These are phyloP conservation scores for Yarrowia divulgata DNA, from an alignment of 805 yeast species.

Conservation along the genomic window DNA sequence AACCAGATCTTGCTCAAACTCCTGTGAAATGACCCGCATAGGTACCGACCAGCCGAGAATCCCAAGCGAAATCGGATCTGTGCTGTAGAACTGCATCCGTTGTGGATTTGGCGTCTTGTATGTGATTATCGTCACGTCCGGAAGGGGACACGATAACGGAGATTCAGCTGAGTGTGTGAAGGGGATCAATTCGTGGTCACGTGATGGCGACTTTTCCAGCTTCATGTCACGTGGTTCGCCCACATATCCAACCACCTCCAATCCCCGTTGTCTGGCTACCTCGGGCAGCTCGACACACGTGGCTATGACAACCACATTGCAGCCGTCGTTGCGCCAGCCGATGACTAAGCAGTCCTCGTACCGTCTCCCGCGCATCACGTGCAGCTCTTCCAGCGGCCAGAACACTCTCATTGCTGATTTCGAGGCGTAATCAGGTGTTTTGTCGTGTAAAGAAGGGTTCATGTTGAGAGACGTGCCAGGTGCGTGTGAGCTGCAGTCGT, in stretches of 20 bases:
- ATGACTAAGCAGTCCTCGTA: constrained; percentile 43
- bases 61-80: constrained; percentile 73
- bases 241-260: constrained; percentile 7
- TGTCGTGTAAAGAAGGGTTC: constrained; percentile 1
- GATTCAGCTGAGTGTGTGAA: background rate
- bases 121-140: constrained; percentile 52
- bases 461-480: background rate
- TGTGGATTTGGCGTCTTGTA: constrained; percentile 76
- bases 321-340: constrained; percentile 46
- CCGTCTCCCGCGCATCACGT: constrained; percentile 40
- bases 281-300: constrained; percentile 8
- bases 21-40: constrained; percentile 46
- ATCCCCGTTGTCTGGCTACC: background rate
- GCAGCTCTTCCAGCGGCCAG: constrained; percentile 51
- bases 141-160: background rate
- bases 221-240: too few relatives aligned
- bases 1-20: constrained; percentile 48
- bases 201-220: background rate
- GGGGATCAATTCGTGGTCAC: background rate
- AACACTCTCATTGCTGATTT: constrained; percentile 44
- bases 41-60: constrained; percentile 48
- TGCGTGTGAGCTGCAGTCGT: background rate
- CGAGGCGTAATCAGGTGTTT: background rate
- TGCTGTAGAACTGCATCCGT: constrained; percentile 77
- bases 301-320: constrained; percentile 29